These are phyloP conservation scores for Pholiota molesta DNA, from an alignment of 768 basidiomycete species.

Conservation along the genomic window DNA sequence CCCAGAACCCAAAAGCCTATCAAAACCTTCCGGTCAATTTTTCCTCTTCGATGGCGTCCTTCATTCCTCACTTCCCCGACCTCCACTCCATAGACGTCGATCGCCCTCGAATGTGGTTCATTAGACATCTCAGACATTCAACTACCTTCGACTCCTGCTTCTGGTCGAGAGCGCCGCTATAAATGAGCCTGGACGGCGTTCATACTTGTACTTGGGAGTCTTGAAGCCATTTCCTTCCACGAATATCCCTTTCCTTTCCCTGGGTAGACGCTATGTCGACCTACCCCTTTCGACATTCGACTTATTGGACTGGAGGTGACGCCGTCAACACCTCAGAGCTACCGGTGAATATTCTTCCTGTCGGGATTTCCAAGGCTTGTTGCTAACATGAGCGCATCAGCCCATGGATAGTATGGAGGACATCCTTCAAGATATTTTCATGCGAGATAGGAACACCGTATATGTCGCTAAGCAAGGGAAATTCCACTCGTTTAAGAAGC, in stretches of 20 bases:
- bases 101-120: not conserved
- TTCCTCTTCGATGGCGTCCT: not conserved
- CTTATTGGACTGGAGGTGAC: conserved; percentile 32
- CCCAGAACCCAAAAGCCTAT: too few relatives aligned
- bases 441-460: conserved; percentile 25
- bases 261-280: conserved; percentile 11
- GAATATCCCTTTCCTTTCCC: not conserved
- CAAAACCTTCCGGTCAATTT: not conserved
- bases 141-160: not conserved
- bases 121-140: not conserved
- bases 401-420: conserved; percentile 38
- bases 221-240: not conserved
- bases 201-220: not conserved
- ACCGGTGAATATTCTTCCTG: conserved; percentile 21
- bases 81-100: conserved; percentile 5
- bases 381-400: conserved; percentile 11
- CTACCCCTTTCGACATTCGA: conserved; percentile 35
- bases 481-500: conserved; percentile 15
- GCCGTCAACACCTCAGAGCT: conserved; percentile 29
- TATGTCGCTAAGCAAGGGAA: conserved; percentile 12
- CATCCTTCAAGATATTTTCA: conserved; percentile 33
- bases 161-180: not conserved
- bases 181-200: not conserved
- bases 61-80: not conserved
- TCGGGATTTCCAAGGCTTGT: not conserved